Conservation (phyloP, 306 rosid species). For the Cicer pinnatifidum region DNA sequence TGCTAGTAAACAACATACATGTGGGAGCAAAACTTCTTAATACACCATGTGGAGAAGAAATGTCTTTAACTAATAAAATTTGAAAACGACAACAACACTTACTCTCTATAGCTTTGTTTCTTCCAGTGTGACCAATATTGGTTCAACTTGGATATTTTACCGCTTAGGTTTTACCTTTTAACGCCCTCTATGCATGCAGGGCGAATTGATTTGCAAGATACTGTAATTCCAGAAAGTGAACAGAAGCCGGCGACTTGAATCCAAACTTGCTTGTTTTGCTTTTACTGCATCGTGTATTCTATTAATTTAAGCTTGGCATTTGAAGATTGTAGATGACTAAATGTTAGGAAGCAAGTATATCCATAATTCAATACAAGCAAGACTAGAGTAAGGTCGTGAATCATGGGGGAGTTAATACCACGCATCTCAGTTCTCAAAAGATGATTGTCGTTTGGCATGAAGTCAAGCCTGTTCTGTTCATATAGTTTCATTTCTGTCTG, state of each 20-base stretch:
- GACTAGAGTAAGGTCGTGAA: conserved; percentile 41
- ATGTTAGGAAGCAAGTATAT: conserved; percentile 43
- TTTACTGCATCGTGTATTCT: conserved; percentile 44
- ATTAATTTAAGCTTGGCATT: conserved; percentile 46
- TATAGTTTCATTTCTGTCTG: conserved; percentile 32
- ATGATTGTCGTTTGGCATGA: conserved; percentile 36
- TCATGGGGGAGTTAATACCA: conserved; percentile 26
- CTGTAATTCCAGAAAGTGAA: conserved; percentile 69
- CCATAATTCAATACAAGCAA: conserved; percentile 39
- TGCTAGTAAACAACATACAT: neutral
- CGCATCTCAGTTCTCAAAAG: conserved; percentile 30
- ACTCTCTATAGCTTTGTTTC: conserved; percentile 14
- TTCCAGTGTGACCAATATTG: conserved; percentile 14
- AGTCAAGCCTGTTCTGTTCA: conserved; percentile 39
- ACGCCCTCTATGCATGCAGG: conserved; percentile 54
- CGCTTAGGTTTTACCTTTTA: conserved; percentile 10
- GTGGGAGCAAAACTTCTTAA: conserved; percentile 11
- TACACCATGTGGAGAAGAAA: neutral
- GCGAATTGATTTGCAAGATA: conserved; percentile 82
- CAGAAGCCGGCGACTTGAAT: conserved; percentile 65
- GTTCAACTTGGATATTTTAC: conserved; percentile 18
- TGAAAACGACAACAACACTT: neutral
- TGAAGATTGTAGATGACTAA: conserved; percentile 44
- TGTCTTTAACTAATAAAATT: conserved; percentile 1
- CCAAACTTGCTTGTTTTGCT: conserved; percentile 38